Conservation (phyloP, 2,329 filamentous ascomycete genomes). For the Claviceps maximensis region DNA sequence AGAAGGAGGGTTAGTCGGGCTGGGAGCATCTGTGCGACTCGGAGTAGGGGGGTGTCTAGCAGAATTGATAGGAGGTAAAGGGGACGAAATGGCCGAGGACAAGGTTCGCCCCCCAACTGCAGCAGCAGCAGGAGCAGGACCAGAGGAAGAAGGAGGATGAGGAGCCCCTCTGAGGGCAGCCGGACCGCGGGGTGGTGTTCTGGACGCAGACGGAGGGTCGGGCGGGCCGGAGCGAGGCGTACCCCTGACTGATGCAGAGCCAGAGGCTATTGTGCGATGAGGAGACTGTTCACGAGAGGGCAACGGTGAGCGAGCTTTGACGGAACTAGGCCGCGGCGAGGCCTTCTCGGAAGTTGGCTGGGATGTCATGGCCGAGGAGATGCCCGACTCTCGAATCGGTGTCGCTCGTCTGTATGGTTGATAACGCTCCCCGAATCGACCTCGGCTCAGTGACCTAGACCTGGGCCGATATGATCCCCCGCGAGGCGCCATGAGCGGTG, state of each 20-base stretch:
- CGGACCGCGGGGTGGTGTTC: slow-evolving; percentile 42
- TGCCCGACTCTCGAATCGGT: slow-evolving; percentile 34
- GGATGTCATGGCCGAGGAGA: slow-evolving; percentile 37
- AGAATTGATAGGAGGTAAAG: slow-evolving; percentile 17
- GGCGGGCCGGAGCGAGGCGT: slow-evolving; percentile 14
- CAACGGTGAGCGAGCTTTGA: slow-evolving; percentile 33
- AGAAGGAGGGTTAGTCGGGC: slow-evolving; percentile 36
- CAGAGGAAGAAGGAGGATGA: slow-evolving; percentile 15
- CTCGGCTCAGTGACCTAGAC: slow-evolving; percentile 31
- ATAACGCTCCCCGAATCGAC: slow-evolving; percentile 32
- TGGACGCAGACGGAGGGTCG: slow-evolving; percentile 17
- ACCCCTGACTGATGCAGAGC: slow-evolving; percentile 16
- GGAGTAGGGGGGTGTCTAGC: slow-evolving; percentile 22
- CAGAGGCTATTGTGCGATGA: slow-evolving; percentile 13
- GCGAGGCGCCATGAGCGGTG: slow-evolving; percentile 16
- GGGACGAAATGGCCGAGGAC: slow-evolving; percentile 21
- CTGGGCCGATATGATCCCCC: slow-evolving; percentile 38
- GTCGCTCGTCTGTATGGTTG: slow-evolving; percentile 33
- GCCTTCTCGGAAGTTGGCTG: slow-evolving; percentile 37
- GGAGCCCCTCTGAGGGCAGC: slow-evolving; percentile 37
- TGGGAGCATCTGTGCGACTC: slow-evolving; percentile 26
- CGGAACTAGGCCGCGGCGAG: slow-evolving; percentile 36
- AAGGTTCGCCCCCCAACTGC: slow-evolving; percentile 27
- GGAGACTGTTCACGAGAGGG: slow-evolving; percentile 30
- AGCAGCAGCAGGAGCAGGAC: slow-evolving; percentile 24